These are phyloP conservation scores for Arachnopeziza araneosa DNA, from an alignment of 2,329 filamentous ascomycete genomes.

Conservation along the genomic window DNA sequence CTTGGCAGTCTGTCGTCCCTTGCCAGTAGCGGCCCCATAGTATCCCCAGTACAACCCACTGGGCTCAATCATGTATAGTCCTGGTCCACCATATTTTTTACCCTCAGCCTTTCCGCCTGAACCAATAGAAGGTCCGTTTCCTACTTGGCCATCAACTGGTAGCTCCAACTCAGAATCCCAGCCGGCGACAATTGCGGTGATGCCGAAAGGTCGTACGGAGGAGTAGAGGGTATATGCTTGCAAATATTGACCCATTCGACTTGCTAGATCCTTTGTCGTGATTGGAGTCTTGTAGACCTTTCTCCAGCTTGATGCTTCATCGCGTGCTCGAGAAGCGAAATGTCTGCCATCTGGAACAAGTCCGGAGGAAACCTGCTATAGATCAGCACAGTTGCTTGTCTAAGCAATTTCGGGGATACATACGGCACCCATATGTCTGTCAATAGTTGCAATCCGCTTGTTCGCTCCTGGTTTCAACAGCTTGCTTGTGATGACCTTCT, in stretches of 20 bases:
- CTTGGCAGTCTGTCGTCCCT: conserved; percentile 94
- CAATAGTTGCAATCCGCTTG: conserved; percentile 93
- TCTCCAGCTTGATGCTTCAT: conserved; percentile 89
- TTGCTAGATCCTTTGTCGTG: conserved; percentile 78
- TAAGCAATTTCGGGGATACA: conserved; percentile 34
- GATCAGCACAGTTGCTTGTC: neutral
- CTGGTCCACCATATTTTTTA: conserved; percentile 80
- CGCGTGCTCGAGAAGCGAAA: conserved; percentile 88
- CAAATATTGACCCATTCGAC: conserved; percentile 90
- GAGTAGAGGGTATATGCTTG: conserved; percentile 98
- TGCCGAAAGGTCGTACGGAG: conserved; percentile 91
- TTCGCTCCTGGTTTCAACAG: conserved; percentile 92
- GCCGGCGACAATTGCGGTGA: conserved; percentile 89
- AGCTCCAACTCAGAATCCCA: conserved; percentile 86
- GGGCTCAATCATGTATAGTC: conserved; percentile 98
- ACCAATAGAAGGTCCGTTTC: conserved; percentile 69
- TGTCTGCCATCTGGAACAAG: conserved; percentile 93
- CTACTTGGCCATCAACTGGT: conserved; percentile 86
- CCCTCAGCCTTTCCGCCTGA: conserved; percentile 76
- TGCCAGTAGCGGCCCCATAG: conserved; percentile 95
- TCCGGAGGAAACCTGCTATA: conserved; percentile 80
- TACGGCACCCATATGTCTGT: conserved; percentile 91
- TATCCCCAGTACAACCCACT: conserved; percentile 98
- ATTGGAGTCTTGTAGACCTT: conserved; percentile 93
- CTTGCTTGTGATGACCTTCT: conserved; percentile 95